Evolutionary conservation across 1,284 basidiomycete genomes (phyloP).

Genomic region (Tranzscheliella williamsii): DNA sequence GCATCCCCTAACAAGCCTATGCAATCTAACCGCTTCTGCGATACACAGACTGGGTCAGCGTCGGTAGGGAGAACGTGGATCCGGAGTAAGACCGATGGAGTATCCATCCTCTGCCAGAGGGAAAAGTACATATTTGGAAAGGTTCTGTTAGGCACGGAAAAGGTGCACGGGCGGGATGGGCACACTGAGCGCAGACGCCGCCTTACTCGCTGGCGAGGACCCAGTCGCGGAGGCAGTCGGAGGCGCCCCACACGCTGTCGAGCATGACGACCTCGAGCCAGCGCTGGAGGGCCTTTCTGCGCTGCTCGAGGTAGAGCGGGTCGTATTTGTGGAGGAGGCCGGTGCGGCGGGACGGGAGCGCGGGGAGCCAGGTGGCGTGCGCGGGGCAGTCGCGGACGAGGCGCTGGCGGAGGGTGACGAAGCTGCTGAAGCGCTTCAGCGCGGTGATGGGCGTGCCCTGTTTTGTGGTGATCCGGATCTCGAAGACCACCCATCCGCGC

Average conservation of each 20-base stretch:
- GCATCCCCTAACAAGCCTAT: not conserved
- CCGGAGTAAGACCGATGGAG: too few relatives aligned
- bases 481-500: slow-evolving; percentile 53
- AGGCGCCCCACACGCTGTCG: slow-evolving; percentile 45
- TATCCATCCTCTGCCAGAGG: too few relatives aligned
- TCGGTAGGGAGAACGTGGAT: too few relatives aligned
- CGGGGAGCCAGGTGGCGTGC: slow-evolving; percentile 30
- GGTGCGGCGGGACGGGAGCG: slow-evolving; percentile 35
- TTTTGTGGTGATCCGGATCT: slow-evolving; percentile 39
- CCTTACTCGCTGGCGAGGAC: slow-evolving; percentile 40
- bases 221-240: slow-evolving; percentile 33
- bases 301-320: slow-evolving; percentile 45
- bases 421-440: slow-evolving; percentile 39
- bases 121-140: too few relatives aligned
- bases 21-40: not conserved
- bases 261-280: slow-evolving; percentile 48
- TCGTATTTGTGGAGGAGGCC: slow-evolving; percentile 52
- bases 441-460: slow-evolving; percentile 36
- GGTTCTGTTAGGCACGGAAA: too few relatives aligned
- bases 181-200: too few relatives aligned
- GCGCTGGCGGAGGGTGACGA: slow-evolving; percentile 24
- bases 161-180: too few relatives aligned
- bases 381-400: slow-evolving; percentile 23
- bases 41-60: not conserved
- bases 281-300: slow-evolving; percentile 44